Conservation (phyloP, 2,329 filamentous ascomycete species). For the Talaromyces verruculosus region DNA sequence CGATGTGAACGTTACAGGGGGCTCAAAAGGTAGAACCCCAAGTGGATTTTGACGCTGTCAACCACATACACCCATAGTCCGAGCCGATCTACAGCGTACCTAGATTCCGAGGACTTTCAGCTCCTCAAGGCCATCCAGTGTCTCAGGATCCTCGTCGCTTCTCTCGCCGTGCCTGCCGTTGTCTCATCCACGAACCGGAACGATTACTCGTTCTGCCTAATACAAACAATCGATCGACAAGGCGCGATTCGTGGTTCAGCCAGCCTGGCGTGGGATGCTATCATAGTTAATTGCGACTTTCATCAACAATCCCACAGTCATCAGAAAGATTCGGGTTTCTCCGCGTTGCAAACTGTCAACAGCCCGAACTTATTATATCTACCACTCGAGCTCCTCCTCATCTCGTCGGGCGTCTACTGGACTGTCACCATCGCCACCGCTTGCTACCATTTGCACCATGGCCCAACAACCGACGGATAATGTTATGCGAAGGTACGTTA, state of each 20-base stretch:
- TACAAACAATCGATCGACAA: slow-evolving; percentile 1
- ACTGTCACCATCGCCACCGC: neutral
- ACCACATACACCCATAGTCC: neutral
- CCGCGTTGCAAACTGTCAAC: neutral
- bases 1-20: slow-evolving; percentile 15
- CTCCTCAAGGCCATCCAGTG: neutral
- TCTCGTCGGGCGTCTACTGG: neutral
- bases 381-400: slow-evolving; percentile 1
- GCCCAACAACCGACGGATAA: slow-evolving; percentile 43
- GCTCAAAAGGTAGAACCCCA: slow-evolving; percentile 4
- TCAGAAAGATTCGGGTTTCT: neutral
- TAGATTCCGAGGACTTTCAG: neutral
- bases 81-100: neutral
- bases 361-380: neutral
- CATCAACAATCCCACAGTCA: neutral
- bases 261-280: neutral
- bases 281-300: neutral
- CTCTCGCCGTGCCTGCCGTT: slow-evolving; percentile 1
- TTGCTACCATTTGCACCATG: slow-evolving; percentile 29
- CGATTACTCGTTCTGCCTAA: neutral
- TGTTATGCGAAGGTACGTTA: slow-evolving; percentile 58
- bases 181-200: slow-evolving; percentile 5
- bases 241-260: slow-evolving; percentile 2
- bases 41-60: slow-evolving; percentile 2
- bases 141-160: slow-evolving; percentile 3